A percentile compares a stretch with the other conserved stretches of the same genome.
Evolutionary conservation across 2,329 filamentous ascomycete genomes (phyloP).

Genomic region (Thermomyces lanuginosus): DNA sequence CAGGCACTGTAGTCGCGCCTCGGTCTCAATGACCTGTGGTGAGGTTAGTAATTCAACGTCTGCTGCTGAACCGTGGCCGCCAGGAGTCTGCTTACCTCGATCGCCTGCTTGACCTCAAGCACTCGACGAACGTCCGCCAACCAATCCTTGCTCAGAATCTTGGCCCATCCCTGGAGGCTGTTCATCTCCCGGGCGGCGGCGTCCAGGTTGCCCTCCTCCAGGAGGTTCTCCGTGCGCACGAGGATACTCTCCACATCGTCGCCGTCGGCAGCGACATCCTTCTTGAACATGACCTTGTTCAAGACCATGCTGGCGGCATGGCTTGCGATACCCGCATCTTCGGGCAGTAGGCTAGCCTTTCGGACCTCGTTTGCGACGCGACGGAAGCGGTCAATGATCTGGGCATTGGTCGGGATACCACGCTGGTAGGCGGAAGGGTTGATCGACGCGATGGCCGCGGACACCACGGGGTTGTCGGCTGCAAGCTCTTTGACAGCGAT

Average conservation of each 20-base stretch:
- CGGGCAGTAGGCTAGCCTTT: conserved; percentile 82
- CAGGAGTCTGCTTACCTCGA: conserved; percentile 54
- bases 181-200: conserved; percentile 92
- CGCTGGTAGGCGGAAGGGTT: conserved; percentile 87
- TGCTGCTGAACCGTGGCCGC: conserved; percentile 1
- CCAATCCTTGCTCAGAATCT: conserved; percentile 90
- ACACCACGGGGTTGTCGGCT: conserved; percentile 65
- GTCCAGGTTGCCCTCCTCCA: conserved; percentile 89
- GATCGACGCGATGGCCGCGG: conserved; percentile 90
- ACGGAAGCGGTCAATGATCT: conserved; percentile 90
- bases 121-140: conserved; percentile 77
- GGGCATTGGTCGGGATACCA: conserved; percentile 65
- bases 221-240: conserved; percentile 68
- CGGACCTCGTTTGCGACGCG: conserved; percentile 82
- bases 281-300: conserved; percentile 92
- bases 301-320: conserved; percentile 81
- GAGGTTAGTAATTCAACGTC: conserved; percentile 1
- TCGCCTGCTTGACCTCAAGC: conserved; percentile 84
- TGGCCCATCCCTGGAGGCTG: conserved; percentile 79
- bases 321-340: conserved; percentile 84
- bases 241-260: conserved; percentile 89
- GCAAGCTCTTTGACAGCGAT: conserved; percentile 90
- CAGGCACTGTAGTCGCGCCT: conserved; percentile 76
- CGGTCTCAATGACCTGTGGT: conserved; percentile 64
- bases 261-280: conserved; percentile 66